These are phyloP conservation scores for Aspergillus tanneri DNA, from an alignment of 2,329 filamentous ascomycete genomes.

Conservation along the genomic window DNA sequence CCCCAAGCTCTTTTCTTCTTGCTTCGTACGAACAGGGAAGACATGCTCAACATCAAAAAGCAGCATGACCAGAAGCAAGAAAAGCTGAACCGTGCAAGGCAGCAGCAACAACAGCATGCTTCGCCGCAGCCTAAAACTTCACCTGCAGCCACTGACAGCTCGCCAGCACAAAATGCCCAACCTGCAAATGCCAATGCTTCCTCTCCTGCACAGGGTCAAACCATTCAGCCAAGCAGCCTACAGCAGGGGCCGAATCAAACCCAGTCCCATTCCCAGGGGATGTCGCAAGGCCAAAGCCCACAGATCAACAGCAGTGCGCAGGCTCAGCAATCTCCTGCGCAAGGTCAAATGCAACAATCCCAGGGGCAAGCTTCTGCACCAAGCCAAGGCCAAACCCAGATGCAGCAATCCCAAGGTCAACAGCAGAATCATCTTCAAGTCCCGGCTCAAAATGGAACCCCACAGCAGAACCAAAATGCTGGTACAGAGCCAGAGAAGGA, in stretches of 20 bases:
- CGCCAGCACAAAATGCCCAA: conserved; percentile 46
- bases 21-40: conserved; percentile 86
- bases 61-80: conserved; percentile 67
- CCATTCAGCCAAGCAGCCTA: conserved; percentile 23
- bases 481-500: conserved; percentile 40
- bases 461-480: conserved; percentile 26
- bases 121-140: conserved; percentile 38
- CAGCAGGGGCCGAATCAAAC: conserved; percentile 27
- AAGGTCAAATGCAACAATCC: conserved; percentile 10
- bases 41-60: conserved; percentile 90
- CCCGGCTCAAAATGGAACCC: conserved; percentile 28
- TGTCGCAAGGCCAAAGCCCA: conserved; percentile 18
- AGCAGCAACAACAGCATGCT: conserved; percentile 58
- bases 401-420: conserved; percentile 25
- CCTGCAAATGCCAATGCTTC: conserved; percentile 33
- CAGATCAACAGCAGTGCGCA: conserved; percentile 17
- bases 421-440: conserved; percentile 31
- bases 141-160: conserved; percentile 47
- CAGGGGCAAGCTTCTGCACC: conserved; percentile 18
- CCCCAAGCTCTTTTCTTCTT: conserved; percentile 96
- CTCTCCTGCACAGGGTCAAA: conserved; percentile 29
- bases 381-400: conserved; percentile 25
- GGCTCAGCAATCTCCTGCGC: conserved; percentile 12
- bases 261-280: conserved; percentile 16
- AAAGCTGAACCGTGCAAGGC: conserved; percentile 62